These are phyloP conservation scores for Cunninghamia lanceolata DNA, from an alignment of 75 land plant species.

Conservation along the genomic window DNA sequence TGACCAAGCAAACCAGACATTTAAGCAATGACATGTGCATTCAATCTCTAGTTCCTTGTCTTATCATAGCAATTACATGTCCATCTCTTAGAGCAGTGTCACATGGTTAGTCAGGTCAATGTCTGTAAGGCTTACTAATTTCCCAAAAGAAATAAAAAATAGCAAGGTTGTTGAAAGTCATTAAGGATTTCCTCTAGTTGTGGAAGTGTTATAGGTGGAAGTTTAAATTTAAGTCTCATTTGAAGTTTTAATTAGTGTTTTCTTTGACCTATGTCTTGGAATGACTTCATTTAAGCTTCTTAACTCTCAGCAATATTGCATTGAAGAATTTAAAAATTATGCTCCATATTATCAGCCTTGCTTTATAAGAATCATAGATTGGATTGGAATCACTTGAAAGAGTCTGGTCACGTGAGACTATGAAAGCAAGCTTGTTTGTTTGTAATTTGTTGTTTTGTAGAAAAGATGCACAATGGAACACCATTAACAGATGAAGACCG, in stretches of 20 bases:
- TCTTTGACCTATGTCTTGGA: neutral
- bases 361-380: neutral
- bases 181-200: neutral
- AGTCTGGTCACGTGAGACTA: neutral
- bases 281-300: neutral
- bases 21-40: neutral
- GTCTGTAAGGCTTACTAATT: no score
- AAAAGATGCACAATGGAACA: constrained; percentile 76
- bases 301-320: neutral
- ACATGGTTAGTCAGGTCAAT: neutral
- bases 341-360: neutral
- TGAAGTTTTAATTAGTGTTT: neutral
- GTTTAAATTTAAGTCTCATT: neutral
- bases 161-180: no score
- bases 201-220: neutral
- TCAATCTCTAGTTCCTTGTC: neutral
- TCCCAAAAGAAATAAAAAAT: no score
- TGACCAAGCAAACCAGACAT: neutral
- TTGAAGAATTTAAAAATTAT: neutral
- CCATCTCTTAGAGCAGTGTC: neutral
- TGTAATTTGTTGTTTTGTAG: constrained; percentile 23
- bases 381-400: no score
- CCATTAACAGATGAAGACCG: constrained; percentile 76
- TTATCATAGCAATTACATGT: neutral
- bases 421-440: neutral